phyloP scores from a whole-genome alignment of 2,329 filamentous ascomycete species.

The Phoma sp. region DNA sequence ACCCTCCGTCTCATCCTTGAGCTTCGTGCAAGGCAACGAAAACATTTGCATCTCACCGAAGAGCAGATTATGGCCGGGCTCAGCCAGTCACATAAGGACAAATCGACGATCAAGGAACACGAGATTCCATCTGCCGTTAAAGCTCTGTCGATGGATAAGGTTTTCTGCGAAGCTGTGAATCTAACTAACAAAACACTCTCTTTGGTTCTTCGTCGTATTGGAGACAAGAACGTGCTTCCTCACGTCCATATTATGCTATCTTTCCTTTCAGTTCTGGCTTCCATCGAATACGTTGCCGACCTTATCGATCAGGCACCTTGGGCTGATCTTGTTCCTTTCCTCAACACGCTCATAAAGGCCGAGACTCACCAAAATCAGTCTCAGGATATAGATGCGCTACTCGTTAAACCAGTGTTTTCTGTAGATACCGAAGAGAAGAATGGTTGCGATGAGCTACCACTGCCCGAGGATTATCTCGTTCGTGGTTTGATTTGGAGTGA shows the following conservation, averaged over 20 bases:
- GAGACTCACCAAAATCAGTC: slow-evolving; percentile 36
- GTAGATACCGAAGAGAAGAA: slow-evolving; percentile 42
- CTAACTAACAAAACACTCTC: slow-evolving; percentile 57
- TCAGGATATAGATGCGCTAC: slow-evolving; percentile 43
- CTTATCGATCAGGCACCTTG: slow-evolving; percentile 58
- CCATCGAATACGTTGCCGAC: slow-evolving; percentile 41
- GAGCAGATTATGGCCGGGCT: slow-evolving; percentile 15
- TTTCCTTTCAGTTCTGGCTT: slow-evolving; percentile 61
- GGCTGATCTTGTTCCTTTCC: slow-evolving; percentile 58
- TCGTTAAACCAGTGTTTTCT: slow-evolving; percentile 55
- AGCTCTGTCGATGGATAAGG: slow-evolving; percentile 24
- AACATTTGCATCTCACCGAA: slow-evolving; percentile 16
- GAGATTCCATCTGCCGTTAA: slow-evolving; percentile 28
- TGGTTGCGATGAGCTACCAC: slow-evolving; percentile 58
- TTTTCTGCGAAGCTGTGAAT: slow-evolving; percentile 44
- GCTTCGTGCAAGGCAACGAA: slow-evolving; percentile 11
- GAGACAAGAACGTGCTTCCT: slow-evolving; percentile 66
- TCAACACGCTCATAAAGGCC: slow-evolving; percentile 60
- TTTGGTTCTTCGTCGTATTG: slow-evolving; percentile 60
- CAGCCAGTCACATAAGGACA: neutral
- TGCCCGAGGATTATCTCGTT: slow-evolving; percentile 74
- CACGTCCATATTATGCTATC: slow-evolving; percentile 69
- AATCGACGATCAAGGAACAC: slow-evolving; percentile 22
- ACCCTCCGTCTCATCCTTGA: slow-evolving; percentile 41
- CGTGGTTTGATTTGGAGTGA: slow-evolving; percentile 69